These are phyloP conservation scores for Neurospora sublineolata DNA, from an alignment of 495 filamentous ascomycete species.

Conservation along the genomic window DNA sequence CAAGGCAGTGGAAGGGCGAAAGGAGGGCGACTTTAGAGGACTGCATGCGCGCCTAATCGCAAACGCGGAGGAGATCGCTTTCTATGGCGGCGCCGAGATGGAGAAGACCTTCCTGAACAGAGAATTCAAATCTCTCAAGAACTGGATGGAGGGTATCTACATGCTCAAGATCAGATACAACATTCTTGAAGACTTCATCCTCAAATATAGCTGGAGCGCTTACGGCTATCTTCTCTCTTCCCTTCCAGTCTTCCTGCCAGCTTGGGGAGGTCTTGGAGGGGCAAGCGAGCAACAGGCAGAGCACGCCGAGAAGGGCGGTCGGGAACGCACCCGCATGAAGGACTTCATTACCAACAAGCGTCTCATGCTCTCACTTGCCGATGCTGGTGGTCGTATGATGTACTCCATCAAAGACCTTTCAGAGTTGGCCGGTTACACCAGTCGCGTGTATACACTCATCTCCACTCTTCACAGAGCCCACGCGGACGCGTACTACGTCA, in stretches of 20 bases:
- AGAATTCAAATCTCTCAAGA: slow-evolving; percentile 81
- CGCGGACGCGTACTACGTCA: slow-evolving; percentile 71
- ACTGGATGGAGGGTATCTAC: slow-evolving; percentile 95
- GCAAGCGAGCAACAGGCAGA: slow-evolving; percentile 47
- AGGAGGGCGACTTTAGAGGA: slow-evolving; percentile 86
- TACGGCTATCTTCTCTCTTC: slow-evolving; percentile 92
- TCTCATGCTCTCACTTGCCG: slow-evolving; percentile 92
- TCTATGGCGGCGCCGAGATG: slow-evolving; percentile 90
- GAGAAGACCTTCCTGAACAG: slow-evolving; percentile 80
- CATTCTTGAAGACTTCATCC: slow-evolving; percentile 94
- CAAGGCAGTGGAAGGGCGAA: slow-evolving; percentile 86
- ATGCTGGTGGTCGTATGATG: slow-evolving; percentile 97
- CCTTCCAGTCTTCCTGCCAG: slow-evolving; percentile 85
- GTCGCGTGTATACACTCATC: slow-evolving; percentile 88
- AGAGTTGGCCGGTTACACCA: slow-evolving; percentile 90
- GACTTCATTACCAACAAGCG: slow-evolving; percentile 99
- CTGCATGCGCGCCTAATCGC: slow-evolving; percentile 85
- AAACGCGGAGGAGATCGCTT: slow-evolving; percentile 98
- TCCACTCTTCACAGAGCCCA: slow-evolving; percentile 90
- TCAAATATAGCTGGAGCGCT: slow-evolving; percentile 98
- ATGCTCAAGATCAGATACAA: slow-evolving; percentile 94
- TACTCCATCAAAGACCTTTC: slow-evolving; percentile 98
- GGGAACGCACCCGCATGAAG: slow-evolving; percentile 82
- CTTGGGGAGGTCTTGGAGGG: slow-evolving; percentile 79
- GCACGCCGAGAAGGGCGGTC: slow-evolving; percentile 33